Evolutionary conservation across 192 early-diverging fungal species (phyloP).

Genomic region (Coemansia sp.): DNA sequence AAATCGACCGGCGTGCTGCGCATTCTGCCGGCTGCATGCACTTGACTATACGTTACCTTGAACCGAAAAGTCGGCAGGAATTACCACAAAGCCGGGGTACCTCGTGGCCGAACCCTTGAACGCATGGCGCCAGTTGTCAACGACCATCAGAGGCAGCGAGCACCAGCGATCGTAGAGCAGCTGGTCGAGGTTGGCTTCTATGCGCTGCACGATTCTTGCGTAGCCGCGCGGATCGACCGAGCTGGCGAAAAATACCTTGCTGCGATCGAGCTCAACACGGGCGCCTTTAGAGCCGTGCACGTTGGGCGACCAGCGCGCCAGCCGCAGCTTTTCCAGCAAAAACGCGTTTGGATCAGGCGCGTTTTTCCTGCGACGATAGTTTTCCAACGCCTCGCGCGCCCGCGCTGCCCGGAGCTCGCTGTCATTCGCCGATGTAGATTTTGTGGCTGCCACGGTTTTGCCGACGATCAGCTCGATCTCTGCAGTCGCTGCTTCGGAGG

Average conservation of each 20-base stretch:
- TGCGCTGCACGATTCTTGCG: slow-evolving; percentile 1
- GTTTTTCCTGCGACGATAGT: slow-evolving; percentile 15
- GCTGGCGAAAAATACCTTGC: slow-evolving; percentile 37
- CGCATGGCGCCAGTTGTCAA: slow-evolving; percentile 25
- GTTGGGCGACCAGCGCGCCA: slow-evolving; percentile 14
- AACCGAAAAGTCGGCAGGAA: slow-evolving; percentile 15
- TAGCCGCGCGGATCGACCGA: slow-evolving; percentile 25
- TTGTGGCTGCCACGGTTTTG: neutral
- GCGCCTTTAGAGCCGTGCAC: slow-evolving; percentile 7
- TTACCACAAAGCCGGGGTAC: slow-evolving; percentile 43
- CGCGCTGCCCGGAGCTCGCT: slow-evolving; percentile 30
- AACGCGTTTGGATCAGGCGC: slow-evolving; percentile 15
- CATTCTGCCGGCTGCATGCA: neutral
- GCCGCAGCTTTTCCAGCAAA: slow-evolving; percentile 25
- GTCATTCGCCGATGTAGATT: neutral
- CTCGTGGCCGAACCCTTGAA: slow-evolving; percentile 11
- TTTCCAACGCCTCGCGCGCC: slow-evolving; percentile 33
- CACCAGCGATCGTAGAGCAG: slow-evolving; percentile 37
- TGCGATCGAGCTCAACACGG: slow-evolving; percentile 15
- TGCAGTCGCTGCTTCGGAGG: neutral
- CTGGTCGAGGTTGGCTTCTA: slow-evolving; percentile 32
- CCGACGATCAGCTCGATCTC: slow-evolving; percentile 25
- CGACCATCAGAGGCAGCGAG: slow-evolving; percentile 48
- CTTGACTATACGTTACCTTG: slow-evolving; percentile 9
- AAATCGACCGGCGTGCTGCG: neutral